Base-by-base conservation (phyloP, 2,329 filamentous ascomycete genomes). In the Phialocephala sp. region DNA sequence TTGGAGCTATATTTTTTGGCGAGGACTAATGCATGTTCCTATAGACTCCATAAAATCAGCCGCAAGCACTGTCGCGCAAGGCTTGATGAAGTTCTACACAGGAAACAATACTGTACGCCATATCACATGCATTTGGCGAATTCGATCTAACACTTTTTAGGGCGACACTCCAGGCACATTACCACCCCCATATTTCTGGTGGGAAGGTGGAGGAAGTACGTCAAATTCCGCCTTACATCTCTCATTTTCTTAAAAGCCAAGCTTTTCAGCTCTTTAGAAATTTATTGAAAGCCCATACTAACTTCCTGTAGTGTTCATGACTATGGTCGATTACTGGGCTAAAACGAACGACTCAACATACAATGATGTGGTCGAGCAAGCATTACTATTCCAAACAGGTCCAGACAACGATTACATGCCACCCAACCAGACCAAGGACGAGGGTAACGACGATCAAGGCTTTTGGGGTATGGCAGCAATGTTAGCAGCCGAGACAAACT, bases 301-400 rank as follows among this genome's bases (percentile, higher is more conserved):
- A 41, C 9, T 18, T 41, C 37, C 37, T 41, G 37, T 41, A 41
- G 37, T 94, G 81, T 82, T 89, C 78, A 86, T 86, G 61, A 83
- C 89, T 2, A 80, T 95, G 67, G 83, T 96, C 63, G 91, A 95
- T 71, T 95, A 94, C 77, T 95, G 91, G 91, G 89, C 88, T 74
- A 91, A 91, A 76, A 94, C 91, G 0, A 88, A 87, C 32, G 91
- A 94, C 73, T 80, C 83, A 5, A 83, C 83, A 56, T 94, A 91
- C 79, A 93, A 93, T 74, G 79, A 87, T 15, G 79, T 91, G 45
- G 84, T 87, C 22, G 83, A 82, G 41, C 82, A 91, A 69, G 92
- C 85, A 15, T 83, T 96, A 72, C 82, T 92, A 62, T 88, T 86
- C 76, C 92, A 96, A 77, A 87, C 89, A 63, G 92, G 91, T 63